Base-by-base conservation (phyloP, 441 rosid species). In the Corymbia calophylla region DNA sequence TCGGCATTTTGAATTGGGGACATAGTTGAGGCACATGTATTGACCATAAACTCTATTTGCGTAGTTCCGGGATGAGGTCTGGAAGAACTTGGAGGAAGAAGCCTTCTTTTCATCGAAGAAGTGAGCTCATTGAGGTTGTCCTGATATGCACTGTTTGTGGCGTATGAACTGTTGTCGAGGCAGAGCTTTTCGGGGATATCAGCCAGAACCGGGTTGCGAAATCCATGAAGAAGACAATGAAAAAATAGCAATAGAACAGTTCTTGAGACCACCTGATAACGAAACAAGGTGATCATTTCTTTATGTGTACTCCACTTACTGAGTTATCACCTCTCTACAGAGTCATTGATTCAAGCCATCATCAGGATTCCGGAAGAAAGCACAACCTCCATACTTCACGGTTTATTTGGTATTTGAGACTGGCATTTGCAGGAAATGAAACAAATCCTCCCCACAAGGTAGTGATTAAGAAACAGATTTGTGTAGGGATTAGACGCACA, bases 1-100 rank as follows among this genome's bases (percentile, higher is more conserved):
- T 7, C 51, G 88, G 89, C 95, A 96, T 8, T 4, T 18, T 4
- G 44, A 86, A 16, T 88, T 23, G 29, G 89, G 27, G 32, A 86
- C 56, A 88, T 95, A 95, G 2, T 94, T 95, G 1, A 95, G 93
- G 94, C 98, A 96, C 85, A 95, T 94, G 77, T 90, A 95, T 85
- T 93, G 87, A 58, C 94, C 94, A 44, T 92, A 91, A 88, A 91
- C 53, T 29, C 10, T 27, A 48, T 16, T 1, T 10, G 39, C 16
- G 77, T 15, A 39, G 19, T 81, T 66, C 51, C 94, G 92, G 1
- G 88, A 86, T 23, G 91, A 60, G 73, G 77, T 15, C 73, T 44
- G 49, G 80, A 51, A 86, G 89, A 91, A 94, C 48, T 19, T 29
- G 87, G 88, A 89, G 90, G 89, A 93, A 92, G 81, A 91, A 86